Conservation (phyloP, 2,329 filamentous ascomycete species). For the Colletotrichum kahawae region DNA sequence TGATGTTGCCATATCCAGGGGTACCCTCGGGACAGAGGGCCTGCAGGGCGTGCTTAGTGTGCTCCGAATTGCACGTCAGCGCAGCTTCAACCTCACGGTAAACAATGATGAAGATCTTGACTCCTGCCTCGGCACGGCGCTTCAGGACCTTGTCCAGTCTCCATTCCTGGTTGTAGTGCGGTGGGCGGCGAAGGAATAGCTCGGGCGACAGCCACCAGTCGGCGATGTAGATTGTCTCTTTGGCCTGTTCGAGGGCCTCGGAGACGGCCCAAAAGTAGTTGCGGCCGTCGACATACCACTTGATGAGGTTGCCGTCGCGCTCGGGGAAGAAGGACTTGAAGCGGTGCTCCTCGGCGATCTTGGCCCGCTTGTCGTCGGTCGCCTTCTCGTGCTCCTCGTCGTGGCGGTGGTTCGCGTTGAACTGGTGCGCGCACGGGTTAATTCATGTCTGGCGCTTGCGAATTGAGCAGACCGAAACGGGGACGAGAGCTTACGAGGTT, state of each 20-base stretch:
- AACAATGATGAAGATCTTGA: slow-evolving; percentile 92
- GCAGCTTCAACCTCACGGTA: slow-evolving; percentile 88
- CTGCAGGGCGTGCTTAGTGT: slow-evolving; percentile 87
- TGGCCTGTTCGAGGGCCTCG: slow-evolving; percentile 84
- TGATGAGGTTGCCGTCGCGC: slow-evolving; percentile 82
- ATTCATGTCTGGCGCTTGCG: neutral
- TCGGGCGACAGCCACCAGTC: slow-evolving; percentile 98
- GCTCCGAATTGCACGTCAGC: slow-evolving; percentile 88
- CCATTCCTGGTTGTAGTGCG: slow-evolving; percentile 83
- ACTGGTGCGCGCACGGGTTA: slow-evolving; percentile 40
- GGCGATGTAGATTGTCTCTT: slow-evolving; percentile 92
- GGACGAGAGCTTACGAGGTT: slow-evolving; percentile 55
- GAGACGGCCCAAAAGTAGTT: slow-evolving; percentile 97
- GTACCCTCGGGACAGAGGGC: slow-evolving; percentile 80
- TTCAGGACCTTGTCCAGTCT: slow-evolving; percentile 87
- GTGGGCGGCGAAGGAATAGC: slow-evolving; percentile 83
- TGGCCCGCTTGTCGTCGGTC: slow-evolving; percentile 80
- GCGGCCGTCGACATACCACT: slow-evolving; percentile 96
- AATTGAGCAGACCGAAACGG: neutral
- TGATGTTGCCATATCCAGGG: slow-evolving; percentile 87
- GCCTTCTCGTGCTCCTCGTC: slow-evolving; percentile 89
- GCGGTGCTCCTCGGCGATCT: slow-evolving; percentile 75
- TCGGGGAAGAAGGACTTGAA: slow-evolving; percentile 93
- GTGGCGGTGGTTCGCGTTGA: slow-evolving; percentile 90
- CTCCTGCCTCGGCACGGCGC: slow-evolving; percentile 85